Evolutionary conservation across 169 alveolate genomes (phyloP).

Genomic region (Blepharisma undulans): DNA sequence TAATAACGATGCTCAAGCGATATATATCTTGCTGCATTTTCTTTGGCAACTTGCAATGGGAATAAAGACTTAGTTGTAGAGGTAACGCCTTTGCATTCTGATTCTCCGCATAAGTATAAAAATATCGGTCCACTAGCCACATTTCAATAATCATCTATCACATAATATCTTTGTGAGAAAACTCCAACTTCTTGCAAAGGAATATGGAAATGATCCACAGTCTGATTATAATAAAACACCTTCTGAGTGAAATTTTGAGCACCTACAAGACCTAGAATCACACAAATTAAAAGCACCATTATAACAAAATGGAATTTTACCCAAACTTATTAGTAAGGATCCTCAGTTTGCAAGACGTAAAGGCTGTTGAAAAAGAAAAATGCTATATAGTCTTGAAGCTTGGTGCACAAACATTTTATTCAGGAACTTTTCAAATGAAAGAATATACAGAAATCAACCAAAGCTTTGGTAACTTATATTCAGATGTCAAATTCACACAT

Average conservation of each 20-base stretch:
- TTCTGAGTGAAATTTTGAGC: background rate
- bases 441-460: background rate
- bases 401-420: background rate
- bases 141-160: background rate
- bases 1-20: constrained; percentile 21
- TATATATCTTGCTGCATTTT: background rate
- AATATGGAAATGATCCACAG: background rate
- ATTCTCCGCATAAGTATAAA: background rate
- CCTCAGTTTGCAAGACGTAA: background rate
- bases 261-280: background rate
- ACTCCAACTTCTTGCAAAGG: background rate
- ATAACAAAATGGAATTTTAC: background rate
- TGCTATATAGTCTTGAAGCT: background rate
- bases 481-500: background rate
- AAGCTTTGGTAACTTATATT: background rate
- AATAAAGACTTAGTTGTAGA: background rate
- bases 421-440: background rate
- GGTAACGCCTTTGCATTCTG: background rate
- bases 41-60: background rate
- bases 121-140: constrained; percentile 12
- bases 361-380: background rate
- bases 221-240: background rate
- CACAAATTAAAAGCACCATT: background rate
- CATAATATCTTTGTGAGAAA: background rate
- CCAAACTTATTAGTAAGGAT: background rate